phyloP scores from a whole-genome alignment of 2,329 filamentous ascomycete genomes.

The Hypoxylon sp. region DNA sequence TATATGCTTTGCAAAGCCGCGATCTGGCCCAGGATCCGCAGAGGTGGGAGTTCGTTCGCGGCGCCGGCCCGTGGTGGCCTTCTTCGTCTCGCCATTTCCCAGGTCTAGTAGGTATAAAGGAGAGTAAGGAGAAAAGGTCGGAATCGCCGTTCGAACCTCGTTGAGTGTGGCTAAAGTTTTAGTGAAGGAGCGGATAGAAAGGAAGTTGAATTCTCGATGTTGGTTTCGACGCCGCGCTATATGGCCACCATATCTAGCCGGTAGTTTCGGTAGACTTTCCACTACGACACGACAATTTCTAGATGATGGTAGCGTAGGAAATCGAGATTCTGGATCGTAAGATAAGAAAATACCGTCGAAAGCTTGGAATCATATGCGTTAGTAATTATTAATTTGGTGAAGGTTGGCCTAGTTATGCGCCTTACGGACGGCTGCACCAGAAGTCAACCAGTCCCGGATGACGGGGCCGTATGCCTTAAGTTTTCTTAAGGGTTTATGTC shows the following conservation, averaged over 20 bases:
- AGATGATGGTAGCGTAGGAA: neutral
- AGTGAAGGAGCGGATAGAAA: conserved; percentile 41
- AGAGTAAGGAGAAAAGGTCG: neutral
- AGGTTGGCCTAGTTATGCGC: conserved; percentile 33
- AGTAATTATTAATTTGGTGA: conserved; percentile 29
- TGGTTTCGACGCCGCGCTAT: conserved; percentile 36
- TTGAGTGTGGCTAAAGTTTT: conserved; percentile 14
- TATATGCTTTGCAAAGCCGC: conserved; percentile 67
- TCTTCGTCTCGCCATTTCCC: conserved; percentile 64
- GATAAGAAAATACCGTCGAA: conserved; percentile 15
- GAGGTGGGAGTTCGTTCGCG: conserved; percentile 70
- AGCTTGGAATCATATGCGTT: conserved; percentile 14
- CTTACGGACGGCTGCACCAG: conserved; percentile 11
- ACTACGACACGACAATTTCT: neutral
- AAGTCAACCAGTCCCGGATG: conserved; percentile 6
- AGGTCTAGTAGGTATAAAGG: conserved; percentile 6
- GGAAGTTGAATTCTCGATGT: conserved; percentile 20
- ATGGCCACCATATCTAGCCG: conserved; percentile 42
- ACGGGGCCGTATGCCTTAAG: neutral
- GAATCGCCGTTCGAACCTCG: neutral
- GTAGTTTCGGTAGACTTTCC: neutral
- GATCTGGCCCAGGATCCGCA: conserved; percentile 71
- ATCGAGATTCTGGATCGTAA: neutral
- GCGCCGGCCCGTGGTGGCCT: conserved; percentile 71
- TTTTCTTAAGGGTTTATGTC: too few relatives aligned